phyloP scores from a whole-genome alignment of 148 eudicot species.

The Bassia scoparia region DNA sequence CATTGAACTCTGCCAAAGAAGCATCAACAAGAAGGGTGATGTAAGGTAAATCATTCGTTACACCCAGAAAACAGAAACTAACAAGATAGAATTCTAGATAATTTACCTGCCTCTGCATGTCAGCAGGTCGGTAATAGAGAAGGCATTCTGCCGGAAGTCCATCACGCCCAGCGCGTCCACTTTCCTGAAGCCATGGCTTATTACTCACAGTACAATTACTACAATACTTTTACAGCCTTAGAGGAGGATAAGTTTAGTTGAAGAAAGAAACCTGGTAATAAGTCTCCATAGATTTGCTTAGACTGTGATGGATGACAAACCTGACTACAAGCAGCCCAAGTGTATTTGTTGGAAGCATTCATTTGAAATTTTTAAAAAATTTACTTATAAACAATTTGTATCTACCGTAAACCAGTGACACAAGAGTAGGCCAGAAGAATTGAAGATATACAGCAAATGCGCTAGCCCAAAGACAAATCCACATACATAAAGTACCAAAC shows the following conservation, averaged over 20 bases:
- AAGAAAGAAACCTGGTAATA: slow-evolving; percentile 77
- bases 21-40: neutral
- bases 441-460: neutral
- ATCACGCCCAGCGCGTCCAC: slow-evolving; percentile 99
- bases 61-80: slow-evolving; percentile 14
- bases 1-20: slow-evolving; percentile 88
- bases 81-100: slow-evolving; percentile 2
- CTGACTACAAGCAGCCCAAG: slow-evolving; percentile 65
- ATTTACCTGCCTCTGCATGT: slow-evolving; percentile 85
- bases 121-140: slow-evolving; percentile 88
- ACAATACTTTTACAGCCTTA: too few relatives aligned
- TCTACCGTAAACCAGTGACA: neutral
- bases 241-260: neutral
- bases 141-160: slow-evolving; percentile 96
- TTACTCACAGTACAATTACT: slow-evolving; percentile 11
- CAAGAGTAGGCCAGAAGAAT: neutral
- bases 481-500: neutral
- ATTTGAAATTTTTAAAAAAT: neutral
- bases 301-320: slow-evolving; percentile 97
- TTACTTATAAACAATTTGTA: neutral
- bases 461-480: too few relatives aligned
- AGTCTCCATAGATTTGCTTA: slow-evolving; percentile 99
- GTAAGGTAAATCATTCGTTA: slow-evolving; percentile 2
- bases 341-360: slow-evolving; percentile 2
- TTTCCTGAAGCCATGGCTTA: slow-evolving; percentile 55